Conservation (phyloP, 352 stramenopile genomes). For the Saprolegnia diclina region DNA sequence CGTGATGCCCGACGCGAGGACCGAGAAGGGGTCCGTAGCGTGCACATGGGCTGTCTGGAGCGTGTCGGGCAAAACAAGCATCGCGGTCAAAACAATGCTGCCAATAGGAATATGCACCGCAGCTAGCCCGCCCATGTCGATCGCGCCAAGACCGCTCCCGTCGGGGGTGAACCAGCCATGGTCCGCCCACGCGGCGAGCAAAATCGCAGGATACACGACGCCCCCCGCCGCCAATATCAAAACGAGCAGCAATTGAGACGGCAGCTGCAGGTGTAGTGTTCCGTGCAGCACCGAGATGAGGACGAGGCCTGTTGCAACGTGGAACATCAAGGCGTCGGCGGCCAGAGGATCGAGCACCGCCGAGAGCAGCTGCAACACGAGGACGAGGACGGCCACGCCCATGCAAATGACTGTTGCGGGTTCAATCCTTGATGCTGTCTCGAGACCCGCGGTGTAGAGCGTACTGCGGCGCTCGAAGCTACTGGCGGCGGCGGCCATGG, state of each 20-base stretch:
- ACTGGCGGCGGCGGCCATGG: not conserved
- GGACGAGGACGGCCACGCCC: not conserved
- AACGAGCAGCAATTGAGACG: not conserved
- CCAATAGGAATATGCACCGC: constrained; percentile 13
- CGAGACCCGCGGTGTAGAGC: too few relatives aligned
- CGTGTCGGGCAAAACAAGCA: not conserved
- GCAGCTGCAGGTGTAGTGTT: constrained; percentile 1
- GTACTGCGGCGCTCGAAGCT: too few relatives aligned
- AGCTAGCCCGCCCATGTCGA: constrained; percentile 15
- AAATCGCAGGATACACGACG: constrained; percentile 1
- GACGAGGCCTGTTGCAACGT: not conserved
- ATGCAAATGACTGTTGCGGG: not conserved
- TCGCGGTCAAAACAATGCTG: not conserved
- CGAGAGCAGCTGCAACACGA: not conserved
- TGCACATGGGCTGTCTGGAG: not conserved
- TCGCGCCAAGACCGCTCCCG: not conserved
- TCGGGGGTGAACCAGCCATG: constrained; percentile 19
- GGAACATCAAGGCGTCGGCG: not conserved
- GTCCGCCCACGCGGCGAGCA: not conserved
- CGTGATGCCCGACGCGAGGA: not conserved
- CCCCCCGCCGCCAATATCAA: not conserved
- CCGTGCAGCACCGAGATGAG: not conserved
- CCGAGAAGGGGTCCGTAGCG: not conserved
- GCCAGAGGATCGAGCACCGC: not conserved
- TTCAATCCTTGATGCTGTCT: too few relatives aligned